phyloP scores from a whole-genome alignment of 2,329 filamentous ascomycete genomes.

The Calonectria pseudoreteaudii region DNA sequence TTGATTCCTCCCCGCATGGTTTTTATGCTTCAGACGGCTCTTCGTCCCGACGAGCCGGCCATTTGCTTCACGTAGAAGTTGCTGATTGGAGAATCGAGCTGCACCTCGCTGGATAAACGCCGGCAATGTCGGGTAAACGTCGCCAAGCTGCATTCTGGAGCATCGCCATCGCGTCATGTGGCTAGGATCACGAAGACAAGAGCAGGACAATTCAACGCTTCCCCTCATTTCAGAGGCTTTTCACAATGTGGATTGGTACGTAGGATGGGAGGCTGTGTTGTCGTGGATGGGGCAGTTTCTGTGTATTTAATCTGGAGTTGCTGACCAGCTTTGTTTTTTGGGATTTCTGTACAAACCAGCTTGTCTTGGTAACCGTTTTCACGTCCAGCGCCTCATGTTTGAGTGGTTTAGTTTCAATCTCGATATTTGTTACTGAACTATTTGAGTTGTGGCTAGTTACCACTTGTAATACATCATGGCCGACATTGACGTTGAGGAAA shows the following conservation, averaged over 20 bases:
- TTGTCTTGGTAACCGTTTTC: background rate
- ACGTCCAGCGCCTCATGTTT: background rate
- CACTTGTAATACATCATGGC: constrained; percentile 51
- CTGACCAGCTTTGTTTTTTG: background rate
- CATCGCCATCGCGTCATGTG: constrained; percentile 1
- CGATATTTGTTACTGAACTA: background rate
- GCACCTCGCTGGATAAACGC: constrained; percentile 12
- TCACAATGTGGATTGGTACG: background rate
- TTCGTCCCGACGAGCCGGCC: constrained; percentile 18
- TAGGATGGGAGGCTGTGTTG: background rate
- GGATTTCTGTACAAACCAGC: background rate
- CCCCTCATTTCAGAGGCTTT: background rate
- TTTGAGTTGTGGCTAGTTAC: background rate
- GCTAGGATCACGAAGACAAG: constrained; percentile 4
- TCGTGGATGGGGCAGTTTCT: background rate
- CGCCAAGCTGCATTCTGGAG: constrained; percentile 1
- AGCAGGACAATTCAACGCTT: constrained; percentile 3
- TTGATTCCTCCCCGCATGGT: background rate
- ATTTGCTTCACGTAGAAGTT: background rate
- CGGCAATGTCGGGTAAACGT: constrained; percentile 17
- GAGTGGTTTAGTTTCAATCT: background rate
- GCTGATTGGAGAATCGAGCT: constrained; percentile 4
- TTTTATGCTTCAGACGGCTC: background rate
- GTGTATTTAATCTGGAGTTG: background rate
- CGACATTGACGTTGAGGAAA: constrained; percentile 65